phyloP scores from a whole-genome alignment of 495 filamentous ascomycete species.

The Copromyces sp. region DNA sequence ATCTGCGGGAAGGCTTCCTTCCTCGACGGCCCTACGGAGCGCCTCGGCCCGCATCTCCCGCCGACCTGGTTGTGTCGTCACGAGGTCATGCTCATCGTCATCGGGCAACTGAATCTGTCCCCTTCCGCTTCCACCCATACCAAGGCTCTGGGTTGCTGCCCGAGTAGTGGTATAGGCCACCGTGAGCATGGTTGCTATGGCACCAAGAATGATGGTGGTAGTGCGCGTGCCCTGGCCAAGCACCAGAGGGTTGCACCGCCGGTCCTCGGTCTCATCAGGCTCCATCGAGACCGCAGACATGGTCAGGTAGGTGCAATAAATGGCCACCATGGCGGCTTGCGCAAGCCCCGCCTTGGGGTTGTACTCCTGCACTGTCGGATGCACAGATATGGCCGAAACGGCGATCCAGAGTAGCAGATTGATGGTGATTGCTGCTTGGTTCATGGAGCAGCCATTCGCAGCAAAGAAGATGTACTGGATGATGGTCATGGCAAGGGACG shows the following conservation, averaged over 20 bases:
- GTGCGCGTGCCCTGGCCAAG: constrained; percentile 84
- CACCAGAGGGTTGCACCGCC: constrained; percentile 84
- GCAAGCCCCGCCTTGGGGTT: constrained; percentile 90
- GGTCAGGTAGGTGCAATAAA: constrained; percentile 97
- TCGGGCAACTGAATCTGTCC: constrained; percentile 41
- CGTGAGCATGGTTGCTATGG: constrained; percentile 92
- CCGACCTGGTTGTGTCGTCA: constrained; percentile 79
- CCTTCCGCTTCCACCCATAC: constrained; percentile 55
- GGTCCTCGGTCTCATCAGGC: constrained; percentile 65
- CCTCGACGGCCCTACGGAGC: constrained; percentile 82
- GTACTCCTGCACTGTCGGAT: constrained; percentile 80
- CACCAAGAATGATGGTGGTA: constrained; percentile 80
- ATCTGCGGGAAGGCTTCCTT: constrained; percentile 82
- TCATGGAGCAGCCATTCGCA: constrained; percentile 74
- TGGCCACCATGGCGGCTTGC: constrained; percentile 92
- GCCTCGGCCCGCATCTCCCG: constrained; percentile 89
- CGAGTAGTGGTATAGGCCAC: constrained; percentile 96
- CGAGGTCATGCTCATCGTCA: constrained; percentile 71
- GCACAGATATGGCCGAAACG: constrained; percentile 76
- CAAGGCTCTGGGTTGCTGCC: constrained; percentile 88
- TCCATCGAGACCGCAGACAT: constrained; percentile 99
- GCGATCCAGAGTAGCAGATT: constrained; percentile 78
- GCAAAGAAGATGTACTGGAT: constrained; percentile 98
- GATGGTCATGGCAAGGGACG: constrained; percentile 83
- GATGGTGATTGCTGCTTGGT: constrained; percentile 69